These are phyloP conservation scores for Nannochloris sp. DNA, from an alignment of 139 green algal genomes.

Conservation along the genomic window DNA sequence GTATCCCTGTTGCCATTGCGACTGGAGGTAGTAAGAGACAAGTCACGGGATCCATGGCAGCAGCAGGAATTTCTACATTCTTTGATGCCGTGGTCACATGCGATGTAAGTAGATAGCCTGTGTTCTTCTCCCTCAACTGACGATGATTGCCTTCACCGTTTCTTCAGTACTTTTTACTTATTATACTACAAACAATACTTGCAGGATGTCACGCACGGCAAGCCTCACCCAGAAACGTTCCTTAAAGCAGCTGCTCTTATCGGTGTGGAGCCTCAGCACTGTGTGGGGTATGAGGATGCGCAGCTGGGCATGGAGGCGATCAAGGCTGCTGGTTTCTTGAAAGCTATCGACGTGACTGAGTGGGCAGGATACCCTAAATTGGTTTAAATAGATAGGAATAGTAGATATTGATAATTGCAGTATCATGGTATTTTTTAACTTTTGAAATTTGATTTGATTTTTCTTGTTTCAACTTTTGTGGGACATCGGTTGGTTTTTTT, in stretches of 20 bases:
- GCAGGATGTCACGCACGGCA: constrained; percentile 36
- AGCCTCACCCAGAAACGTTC: constrained; percentile 44
- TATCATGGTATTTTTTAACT: no score
- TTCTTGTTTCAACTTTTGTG: no score
- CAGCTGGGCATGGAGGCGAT: constrained; percentile 31
- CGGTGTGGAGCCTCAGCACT: constrained; percentile 27
- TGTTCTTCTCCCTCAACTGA: no score
- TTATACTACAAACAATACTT: background rate
- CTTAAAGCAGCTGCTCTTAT: constrained; percentile 28
- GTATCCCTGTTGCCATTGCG: constrained; percentile 36
- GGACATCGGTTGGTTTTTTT: no score
- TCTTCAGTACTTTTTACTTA: background rate
- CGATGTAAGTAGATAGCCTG: background rate
- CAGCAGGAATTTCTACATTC: constrained; percentile 15
- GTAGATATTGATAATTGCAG: no score
- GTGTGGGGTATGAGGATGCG: constrained; percentile 41
- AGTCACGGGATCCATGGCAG: constrained; percentile 21
- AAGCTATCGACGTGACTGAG: constrained; percentile 31
- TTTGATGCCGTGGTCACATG: constrained; percentile 25
- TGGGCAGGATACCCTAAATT: constrained; percentile 21
- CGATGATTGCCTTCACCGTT: background rate
- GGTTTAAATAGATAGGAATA: no score
- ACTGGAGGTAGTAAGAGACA: constrained; percentile 27
- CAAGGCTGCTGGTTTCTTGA: constrained; percentile 24
- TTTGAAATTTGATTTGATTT: no score